Evolutionary conservation across 73 alveolate species (phyloP).

Genomic region (Loxodes magnus): DNA sequence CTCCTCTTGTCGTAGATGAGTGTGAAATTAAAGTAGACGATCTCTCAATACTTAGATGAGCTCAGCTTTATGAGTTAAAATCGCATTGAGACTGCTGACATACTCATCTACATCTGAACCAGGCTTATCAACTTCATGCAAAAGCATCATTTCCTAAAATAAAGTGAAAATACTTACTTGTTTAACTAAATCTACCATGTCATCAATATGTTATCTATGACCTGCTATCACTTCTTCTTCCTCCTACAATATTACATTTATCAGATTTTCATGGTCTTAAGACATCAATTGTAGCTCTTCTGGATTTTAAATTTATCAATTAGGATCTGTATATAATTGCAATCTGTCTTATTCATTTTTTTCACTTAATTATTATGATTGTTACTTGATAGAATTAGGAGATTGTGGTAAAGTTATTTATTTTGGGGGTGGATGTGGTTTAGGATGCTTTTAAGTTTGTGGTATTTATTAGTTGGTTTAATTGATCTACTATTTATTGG

Average conservation of each 20-base stretch:
- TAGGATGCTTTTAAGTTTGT: too few relatives aligned
- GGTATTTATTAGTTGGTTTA: too few relatives aligned
- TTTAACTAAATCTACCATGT: constrained; percentile 90
- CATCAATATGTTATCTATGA: constrained; percentile 94
- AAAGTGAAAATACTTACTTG: too few relatives aligned
- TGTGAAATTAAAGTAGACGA: not conserved
- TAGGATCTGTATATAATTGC: not conserved
- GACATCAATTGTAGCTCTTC: constrained; percentile 19
- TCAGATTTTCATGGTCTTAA: constrained; percentile 87
- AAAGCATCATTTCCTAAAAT: constrained; percentile 77
- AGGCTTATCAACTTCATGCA: constrained; percentile 96
- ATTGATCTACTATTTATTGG: too few relatives aligned
- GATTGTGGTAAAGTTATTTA: too few relatives aligned
- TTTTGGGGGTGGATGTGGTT: too few relatives aligned
- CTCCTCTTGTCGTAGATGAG: constrained; percentile 12
- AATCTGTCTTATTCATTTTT: too few relatives aligned
- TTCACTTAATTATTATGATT: too few relatives aligned
- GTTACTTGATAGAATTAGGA: too few relatives aligned
- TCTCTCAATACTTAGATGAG: constrained; percentile 35
- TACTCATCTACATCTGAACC: constrained; percentile 97
- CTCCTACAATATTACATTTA: constrained; percentile 75
- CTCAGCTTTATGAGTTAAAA: constrained; percentile 66
- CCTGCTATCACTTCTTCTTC: constrained; percentile 67
- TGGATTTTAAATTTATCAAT: not conserved
- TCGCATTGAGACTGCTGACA: constrained; percentile 75